A percentile compares a stretch with the other conserved stretches of the same genome.
Evolutionary conservation across 345 rosid species (phyloP).

Genomic region (Populus deltoides): DNA sequence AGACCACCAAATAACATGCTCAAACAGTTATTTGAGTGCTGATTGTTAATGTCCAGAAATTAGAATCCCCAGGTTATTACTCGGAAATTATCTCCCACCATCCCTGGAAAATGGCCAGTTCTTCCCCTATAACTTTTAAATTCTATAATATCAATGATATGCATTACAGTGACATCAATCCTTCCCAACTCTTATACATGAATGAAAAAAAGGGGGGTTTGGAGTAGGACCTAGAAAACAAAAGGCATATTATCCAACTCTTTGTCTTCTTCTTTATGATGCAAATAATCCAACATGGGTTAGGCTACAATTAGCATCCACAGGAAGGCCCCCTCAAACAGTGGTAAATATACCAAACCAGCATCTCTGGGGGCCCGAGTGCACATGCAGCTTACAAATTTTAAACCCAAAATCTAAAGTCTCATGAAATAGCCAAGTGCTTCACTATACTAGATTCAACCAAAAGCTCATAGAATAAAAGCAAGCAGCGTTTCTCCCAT

Average conservation of each 20-base stretch:
- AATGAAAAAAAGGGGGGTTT: not conserved
- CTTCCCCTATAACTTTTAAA: not conserved
- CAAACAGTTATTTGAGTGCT: not conserved
- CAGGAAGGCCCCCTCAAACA: not conserved
- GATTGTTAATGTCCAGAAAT: not conserved
- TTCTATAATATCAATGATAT: not conserved
- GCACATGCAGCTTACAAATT: not conserved
- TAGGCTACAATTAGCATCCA: not conserved
- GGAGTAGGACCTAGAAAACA: not conserved
- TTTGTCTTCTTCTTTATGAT: not conserved
- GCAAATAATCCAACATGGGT: not conserved
- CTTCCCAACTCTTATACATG: not conserved
- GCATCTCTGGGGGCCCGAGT: not conserved
- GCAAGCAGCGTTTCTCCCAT: constrained; percentile 21
- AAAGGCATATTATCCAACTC: not conserved
- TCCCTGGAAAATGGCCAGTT: not conserved
- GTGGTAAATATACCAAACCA: not conserved
- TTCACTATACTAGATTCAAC: not conserved
- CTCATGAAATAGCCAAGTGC: not conserved
- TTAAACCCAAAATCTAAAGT: not conserved
- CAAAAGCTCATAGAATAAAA: not conserved
- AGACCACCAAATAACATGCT: not conserved
- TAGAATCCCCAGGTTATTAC: not conserved
- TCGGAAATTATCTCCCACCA: not conserved
- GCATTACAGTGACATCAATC: not conserved